These are phyloP conservation scores for Fusarium odoratissimum DNA, from an alignment of 2,329 filamentous ascomycete genomes.

Conservation along the genomic window DNA sequence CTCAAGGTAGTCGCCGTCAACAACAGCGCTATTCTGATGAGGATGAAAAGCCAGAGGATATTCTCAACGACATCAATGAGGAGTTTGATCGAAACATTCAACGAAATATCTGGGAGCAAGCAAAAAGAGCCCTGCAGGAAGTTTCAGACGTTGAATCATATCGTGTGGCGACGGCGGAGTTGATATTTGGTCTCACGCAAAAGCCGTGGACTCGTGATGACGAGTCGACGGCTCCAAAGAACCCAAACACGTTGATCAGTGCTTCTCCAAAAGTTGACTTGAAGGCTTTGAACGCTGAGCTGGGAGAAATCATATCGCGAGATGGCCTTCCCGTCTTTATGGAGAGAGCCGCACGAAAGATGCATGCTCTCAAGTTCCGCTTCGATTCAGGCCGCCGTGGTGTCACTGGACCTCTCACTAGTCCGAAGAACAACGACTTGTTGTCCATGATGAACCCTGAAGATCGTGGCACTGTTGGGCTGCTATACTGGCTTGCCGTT, in stretches of 20 bases:
- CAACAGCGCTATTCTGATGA: constrained; percentile 30
- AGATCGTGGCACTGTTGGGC: constrained; percentile 59
- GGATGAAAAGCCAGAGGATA: constrained; percentile 29
- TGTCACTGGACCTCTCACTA: constrained; percentile 6
- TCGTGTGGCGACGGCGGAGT: constrained; percentile 52
- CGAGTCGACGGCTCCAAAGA: neutral
- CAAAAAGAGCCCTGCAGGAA: constrained; percentile 49
- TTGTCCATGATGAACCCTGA: constrained; percentile 16
- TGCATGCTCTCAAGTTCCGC: constrained; percentile 43
- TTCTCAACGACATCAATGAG: constrained; percentile 41
- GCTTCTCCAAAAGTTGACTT: constrained; percentile 18
- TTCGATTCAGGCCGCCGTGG: constrained; percentile 36
- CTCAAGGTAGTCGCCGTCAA: constrained; percentile 45
- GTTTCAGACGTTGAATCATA: constrained; percentile 52
- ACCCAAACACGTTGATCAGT: neutral
- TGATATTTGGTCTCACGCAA: constrained; percentile 54
- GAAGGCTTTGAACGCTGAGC: constrained; percentile 19
- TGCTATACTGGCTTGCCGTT: constrained; percentile 68
- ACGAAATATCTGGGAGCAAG: constrained; percentile 52
- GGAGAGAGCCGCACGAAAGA: constrained; percentile 42
- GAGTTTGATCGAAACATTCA: constrained; percentile 54
- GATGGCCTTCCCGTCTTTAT: constrained; percentile 39
- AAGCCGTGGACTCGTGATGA: constrained; percentile 43
- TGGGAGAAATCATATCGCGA: constrained; percentile 37
- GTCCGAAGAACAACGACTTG: neutral